Base-by-base conservation (phyloP, 1,139 yeast species). In the Sugiyamaella japonica region DNA sequence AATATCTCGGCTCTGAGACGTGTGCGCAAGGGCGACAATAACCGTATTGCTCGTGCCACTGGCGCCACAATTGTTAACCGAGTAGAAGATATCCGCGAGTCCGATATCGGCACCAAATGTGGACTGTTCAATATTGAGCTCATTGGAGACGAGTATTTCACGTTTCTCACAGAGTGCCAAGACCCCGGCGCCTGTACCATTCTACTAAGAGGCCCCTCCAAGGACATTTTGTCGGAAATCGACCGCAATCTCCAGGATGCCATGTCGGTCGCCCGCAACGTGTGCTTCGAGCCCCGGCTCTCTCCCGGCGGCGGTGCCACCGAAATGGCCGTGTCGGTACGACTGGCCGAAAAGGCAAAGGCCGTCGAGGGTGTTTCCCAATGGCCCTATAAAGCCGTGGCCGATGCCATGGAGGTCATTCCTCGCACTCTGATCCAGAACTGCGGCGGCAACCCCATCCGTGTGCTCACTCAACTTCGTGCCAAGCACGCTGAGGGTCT, bases 281-380 rank as follows among this genome's bases (percentile, higher is more conserved):
- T 95, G 48, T 82, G 89, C 80, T 85, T 93, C 65, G 96, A 93
- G 71, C 99, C 99, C 50, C 84, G 95, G 40, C 80, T 93, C 68
- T 80, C 97, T 1, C 99, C 99, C 50, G 99, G 99, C 64, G 99
- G 99, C 56, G 99, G 99, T 67, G 99, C 99, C 50, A 93, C 98
- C 20, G 99, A 93, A 74, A 93, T 95, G 98, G 99, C 99, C 1
- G 91, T 95, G 50, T 81, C 95, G 61, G 98, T 93, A 31, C 83
- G 81, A 62, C 79, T 93, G 59, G 81, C 96, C 10, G 97, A 93
- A 70, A 86, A 83, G 75, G 97, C 98, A 49, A 91, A 91, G 74
- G 79, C 84, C 52, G 84, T 95, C 63, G 97, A 90, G 72, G 99
- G 99, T 56, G 86, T 93, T 56, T 91, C 89, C 55, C 99, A 95